Conservation (phyloP, 2,329 filamentous ascomycete genomes). For the Talaromyces pinophilus region DNA sequence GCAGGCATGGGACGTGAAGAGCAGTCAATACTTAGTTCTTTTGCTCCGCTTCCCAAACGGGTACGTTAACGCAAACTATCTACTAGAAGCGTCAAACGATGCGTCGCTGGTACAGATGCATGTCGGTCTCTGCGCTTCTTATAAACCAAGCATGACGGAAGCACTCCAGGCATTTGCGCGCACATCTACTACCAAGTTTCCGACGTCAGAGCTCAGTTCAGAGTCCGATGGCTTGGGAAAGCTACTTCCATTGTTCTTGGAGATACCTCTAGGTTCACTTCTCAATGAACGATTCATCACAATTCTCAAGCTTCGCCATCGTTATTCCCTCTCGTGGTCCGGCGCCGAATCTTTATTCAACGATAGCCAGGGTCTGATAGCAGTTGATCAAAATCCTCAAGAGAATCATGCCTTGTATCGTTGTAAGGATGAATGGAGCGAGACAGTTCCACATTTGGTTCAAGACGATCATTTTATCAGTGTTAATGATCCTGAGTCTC, state of each 20-base stretch:
- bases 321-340: constrained; percentile 63
- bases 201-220: neutral
- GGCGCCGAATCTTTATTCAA: constrained; percentile 63
- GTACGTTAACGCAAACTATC: constrained; percentile 62
- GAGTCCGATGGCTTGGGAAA: constrained; percentile 11
- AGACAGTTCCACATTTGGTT: constrained; percentile 45
- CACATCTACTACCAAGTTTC: constrained; percentile 2
- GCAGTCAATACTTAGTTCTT: constrained; percentile 61
- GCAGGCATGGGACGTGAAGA: constrained; percentile 23
- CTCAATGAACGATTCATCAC: constrained; percentile 65
- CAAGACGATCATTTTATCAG: constrained; percentile 54
- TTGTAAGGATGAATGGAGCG: constrained; percentile 30
- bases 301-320: constrained; percentile 62
- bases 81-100: constrained; percentile 48
- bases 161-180: constrained; percentile 54
- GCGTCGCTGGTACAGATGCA: constrained; percentile 58
- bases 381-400: neutral
- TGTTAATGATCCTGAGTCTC: constrained; percentile 28
- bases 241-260: constrained; percentile 67
- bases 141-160: constrained; percentile 67
- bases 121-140: constrained; percentile 68
- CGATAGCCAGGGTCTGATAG: constrained; percentile 44
- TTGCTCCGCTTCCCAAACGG: constrained; percentile 65
- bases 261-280: constrained; percentile 67
- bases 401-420: constrained; percentile 25